Conservation (phyloP, 352 stramenopile species). For the Phytopythium vexans region DNA sequence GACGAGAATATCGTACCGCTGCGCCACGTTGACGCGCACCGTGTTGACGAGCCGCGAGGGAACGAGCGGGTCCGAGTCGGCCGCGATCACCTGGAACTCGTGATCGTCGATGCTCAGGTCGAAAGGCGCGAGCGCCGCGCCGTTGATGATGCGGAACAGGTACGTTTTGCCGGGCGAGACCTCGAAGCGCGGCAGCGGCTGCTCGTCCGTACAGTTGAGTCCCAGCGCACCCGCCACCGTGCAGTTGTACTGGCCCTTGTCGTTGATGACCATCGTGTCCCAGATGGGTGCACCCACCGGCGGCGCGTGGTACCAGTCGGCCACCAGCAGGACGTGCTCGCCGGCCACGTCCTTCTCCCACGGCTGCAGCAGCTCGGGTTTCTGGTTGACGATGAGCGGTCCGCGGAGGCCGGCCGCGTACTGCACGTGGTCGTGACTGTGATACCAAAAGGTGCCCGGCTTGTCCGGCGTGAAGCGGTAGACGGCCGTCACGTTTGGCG, state of each 20-base stretch:
- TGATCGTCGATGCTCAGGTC: constrained; percentile 43
- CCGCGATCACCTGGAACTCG: constrained; percentile 34
- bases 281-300: constrained; percentile 28
- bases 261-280: constrained; percentile 44
- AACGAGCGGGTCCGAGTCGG: constrained; percentile 27
- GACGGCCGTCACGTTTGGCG: constrained; percentile 29
- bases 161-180: constrained; percentile 34
- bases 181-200: constrained; percentile 20
- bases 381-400: constrained; percentile 34
- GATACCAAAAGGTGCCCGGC: constrained; percentile 43
- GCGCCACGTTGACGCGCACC: constrained; percentile 29
- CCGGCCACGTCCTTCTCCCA: constrained; percentile 33
- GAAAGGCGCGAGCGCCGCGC: constrained; percentile 34
- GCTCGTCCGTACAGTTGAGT: constrained; percentile 16
- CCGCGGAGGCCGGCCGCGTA: constrained; percentile 41
- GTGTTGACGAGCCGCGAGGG: constrained; percentile 28
- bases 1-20: constrained; percentile 37
- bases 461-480: constrained; percentile 42
- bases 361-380: constrained; percentile 13
- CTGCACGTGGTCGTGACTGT: constrained; percentile 41
- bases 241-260: constrained; percentile 38
- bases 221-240: constrained; percentile 17
- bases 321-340: constrained; percentile 31
- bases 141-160: constrained; percentile 39
- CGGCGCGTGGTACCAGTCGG: constrained; percentile 45